phyloP scores from a whole-genome alignment of 495 filamentous ascomycete species.

The Lophium mytilinum region DNA sequence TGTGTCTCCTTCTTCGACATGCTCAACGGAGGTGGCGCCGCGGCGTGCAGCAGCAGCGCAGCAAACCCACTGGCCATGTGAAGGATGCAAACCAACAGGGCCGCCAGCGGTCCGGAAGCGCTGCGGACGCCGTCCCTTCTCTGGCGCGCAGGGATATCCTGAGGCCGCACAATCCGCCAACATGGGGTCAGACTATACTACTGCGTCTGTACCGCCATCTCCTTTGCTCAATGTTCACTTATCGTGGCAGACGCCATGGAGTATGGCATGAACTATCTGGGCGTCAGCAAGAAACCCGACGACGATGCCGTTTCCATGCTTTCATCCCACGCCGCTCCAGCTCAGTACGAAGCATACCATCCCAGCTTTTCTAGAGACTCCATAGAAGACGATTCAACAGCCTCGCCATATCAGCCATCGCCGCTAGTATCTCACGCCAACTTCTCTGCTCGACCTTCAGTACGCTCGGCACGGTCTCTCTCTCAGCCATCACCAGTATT shows the following conservation, averaged over 20 bases:
- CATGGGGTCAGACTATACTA: not conserved
- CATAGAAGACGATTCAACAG: not conserved
- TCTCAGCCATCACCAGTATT: not conserved
- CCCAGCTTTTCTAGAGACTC: not conserved
- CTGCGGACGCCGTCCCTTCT: not conserved
- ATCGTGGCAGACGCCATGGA: not conserved
- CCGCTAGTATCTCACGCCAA: not conserved
- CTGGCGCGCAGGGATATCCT: not conserved
- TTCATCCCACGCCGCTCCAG: not conserved
- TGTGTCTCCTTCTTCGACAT: too few relatives aligned
- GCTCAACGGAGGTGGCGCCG: too few relatives aligned
- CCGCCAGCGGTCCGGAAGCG: not conserved
- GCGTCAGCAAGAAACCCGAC: not conserved
- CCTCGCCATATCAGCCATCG: not conserved
- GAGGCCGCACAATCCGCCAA: not conserved
- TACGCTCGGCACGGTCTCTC: not conserved
- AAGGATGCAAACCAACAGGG: not conserved
- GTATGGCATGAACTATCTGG: slow-evolving; percentile 9
- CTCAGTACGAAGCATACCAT: slow-evolving; percentile 11
- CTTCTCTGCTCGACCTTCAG: not conserved
- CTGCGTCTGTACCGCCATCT: not conserved
- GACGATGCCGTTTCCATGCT: slow-evolving; percentile 12
- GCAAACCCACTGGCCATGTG: too few relatives aligned
- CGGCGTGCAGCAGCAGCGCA: too few relatives aligned
- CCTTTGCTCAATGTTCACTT: not conserved